phyloP scores from a whole-genome alignment of 352 stramenopile species.

The Pythium scleroteichum region DNA sequence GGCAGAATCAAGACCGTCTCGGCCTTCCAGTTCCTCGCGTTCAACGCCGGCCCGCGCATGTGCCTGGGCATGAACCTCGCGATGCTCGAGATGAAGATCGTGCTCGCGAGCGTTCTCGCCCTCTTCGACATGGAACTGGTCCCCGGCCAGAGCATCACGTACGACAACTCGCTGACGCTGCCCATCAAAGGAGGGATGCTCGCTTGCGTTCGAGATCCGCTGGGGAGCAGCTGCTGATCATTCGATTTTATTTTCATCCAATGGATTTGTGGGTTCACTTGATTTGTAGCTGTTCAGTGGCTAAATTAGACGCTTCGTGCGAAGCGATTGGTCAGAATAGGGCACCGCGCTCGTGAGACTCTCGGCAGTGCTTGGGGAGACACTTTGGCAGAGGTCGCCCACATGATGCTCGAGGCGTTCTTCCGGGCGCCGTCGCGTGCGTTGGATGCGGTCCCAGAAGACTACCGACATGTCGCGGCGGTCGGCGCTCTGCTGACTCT shows the following conservation, averaged over 20 bases:
- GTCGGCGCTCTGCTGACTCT: not conserved
- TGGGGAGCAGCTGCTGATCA: too few species aligned
- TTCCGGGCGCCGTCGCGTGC: conserved; percentile 3
- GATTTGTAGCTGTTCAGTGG: too few species aligned
- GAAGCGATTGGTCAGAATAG: too few species aligned
- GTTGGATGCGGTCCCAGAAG: not conserved
- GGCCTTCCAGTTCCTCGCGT: conserved; percentile 23
- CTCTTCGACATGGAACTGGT: conserved; percentile 33
- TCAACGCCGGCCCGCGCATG: conserved; percentile 10
- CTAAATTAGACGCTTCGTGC: too few species aligned
- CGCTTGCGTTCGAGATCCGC: not conserved
- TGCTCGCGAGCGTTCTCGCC: conserved; percentile 33
- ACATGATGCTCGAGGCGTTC: conserved; percentile 7
- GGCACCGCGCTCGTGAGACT: too few species aligned
- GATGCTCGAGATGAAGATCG: conserved; percentile 42
- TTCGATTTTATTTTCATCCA: too few species aligned
- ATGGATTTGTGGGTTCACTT: too few species aligned
- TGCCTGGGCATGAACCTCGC: conserved; percentile 41
- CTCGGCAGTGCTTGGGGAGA: too few species aligned
- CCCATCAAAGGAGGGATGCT: not conserved
- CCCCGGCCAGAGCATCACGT: conserved; percentile 17
- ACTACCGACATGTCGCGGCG: too few species aligned
- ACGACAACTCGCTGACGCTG: conserved; percentile 23
- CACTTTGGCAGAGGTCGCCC: too few species aligned
- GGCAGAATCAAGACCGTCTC: conserved; percentile 31